Base-by-base conservation (phyloP, 257 asterid species). In the Rehmannia glutinosa region DNA sequence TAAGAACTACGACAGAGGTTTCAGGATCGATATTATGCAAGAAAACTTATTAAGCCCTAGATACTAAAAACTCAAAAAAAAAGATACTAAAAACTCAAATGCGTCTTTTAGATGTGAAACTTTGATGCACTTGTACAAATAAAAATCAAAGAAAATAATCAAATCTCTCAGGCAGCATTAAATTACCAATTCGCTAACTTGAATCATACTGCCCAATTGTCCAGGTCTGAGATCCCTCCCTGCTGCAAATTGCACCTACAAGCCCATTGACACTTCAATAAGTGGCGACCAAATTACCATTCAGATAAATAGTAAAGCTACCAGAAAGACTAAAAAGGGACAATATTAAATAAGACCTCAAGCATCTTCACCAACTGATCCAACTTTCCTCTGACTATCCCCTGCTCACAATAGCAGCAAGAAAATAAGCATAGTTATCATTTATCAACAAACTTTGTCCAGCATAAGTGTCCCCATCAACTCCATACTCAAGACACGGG, bases 211-310 rank as follows among this genome's bases (percentile, higher is more conserved):
- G 62, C 91, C 89, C 69, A 93, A 64, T 73, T 93, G 97, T 58
- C 81, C 95, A 33, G 96, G 97, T 74, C 96, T 87, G 49, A 90
- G 92, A 86, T 93, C 99, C 84, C 99, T 90, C 68, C 97, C 99
- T 45, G 92, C 96, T 1, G 99, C 96, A 78, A 93, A 88, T 82
- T 88, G 99, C 62, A 93, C 97, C 98, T 93, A 80, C 56, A 86
- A 68, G 66, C 63, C 54, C 49, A 51, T 32, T 45, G 8, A 70
- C 35, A 53, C 62, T 20, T 45, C 45, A 47, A 58, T n/a, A n/a
- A n/a, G n/a, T 76, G 54, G 69, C 24, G 39, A 58, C 62, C 56
- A 69, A 68, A 66, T 52, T 7, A 35, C 38, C 25, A 56, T 49
- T 35, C 68, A 30, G 43, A 30, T 46, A 28, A 69, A 52, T 24